Evolutionary conservation across 768 basidiomycete genomes (phyloP).

Genomic region (Glaciozyma antarctica): DNA sequence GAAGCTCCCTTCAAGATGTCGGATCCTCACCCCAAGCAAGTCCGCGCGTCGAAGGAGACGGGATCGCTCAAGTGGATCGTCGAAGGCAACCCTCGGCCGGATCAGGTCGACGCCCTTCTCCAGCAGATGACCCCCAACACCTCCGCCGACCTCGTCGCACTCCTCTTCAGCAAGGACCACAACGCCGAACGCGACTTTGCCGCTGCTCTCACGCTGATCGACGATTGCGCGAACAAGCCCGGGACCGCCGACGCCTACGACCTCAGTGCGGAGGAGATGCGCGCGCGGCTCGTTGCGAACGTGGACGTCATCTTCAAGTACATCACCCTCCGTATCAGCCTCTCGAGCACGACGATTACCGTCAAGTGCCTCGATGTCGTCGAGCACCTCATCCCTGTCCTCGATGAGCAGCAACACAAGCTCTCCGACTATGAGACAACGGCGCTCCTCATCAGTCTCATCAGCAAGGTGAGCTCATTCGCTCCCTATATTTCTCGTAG

Average conservation of each 20-base stretch:
- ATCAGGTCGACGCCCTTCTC: constrained; percentile 73
- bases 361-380: constrained; percentile 81
- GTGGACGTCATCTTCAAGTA: constrained; percentile 90
- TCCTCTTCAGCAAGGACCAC: constrained; percentile 90
- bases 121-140: constrained; percentile 82
- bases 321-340: constrained; percentile 75
- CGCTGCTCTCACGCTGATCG: constrained; percentile 60
- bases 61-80: constrained; percentile 33
- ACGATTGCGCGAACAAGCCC: constrained; percentile 51
- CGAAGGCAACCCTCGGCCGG: constrained; percentile 64
- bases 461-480: constrained; percentile 60
- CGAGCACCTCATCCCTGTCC: constrained; percentile 64
- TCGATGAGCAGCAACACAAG: constrained; percentile 63
- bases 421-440: constrained; percentile 75
- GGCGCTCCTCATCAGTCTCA: constrained; percentile 78
- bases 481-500: too few species aligned
- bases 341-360: constrained; percentile 79
- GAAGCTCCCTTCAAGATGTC: constrained; percentile 36
- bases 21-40: constrained; percentile 28
- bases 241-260: constrained; percentile 51
- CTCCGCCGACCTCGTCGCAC: constrained; percentile 62
- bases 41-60: constrained; percentile 31
- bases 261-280: constrained; percentile 46
- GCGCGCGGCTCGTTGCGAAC: constrained; percentile 66
- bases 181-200: constrained; percentile 88